phyloP scores from a whole-genome alignment of 169 alveolate species.

The Plasmodium billcollinsi region DNA sequence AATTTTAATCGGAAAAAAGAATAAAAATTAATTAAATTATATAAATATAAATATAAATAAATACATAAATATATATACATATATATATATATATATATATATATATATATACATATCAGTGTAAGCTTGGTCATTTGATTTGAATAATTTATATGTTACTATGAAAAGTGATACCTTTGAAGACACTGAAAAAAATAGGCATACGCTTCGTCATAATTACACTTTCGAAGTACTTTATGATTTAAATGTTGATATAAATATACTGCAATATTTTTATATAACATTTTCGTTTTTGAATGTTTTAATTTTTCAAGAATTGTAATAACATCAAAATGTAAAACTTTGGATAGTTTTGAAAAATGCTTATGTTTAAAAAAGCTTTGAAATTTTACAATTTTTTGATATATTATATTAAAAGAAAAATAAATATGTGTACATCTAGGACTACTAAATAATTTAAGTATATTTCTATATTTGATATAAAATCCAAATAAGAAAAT shows the following conservation, averaged over 20 bases:
- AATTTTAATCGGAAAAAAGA: too few species aligned
- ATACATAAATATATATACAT: too few species aligned
- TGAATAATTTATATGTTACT: not conserved
- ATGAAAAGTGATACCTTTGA: slow-evolving; percentile 29
- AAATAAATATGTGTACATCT: slow-evolving; percentile 33
- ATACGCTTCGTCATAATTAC: slow-evolving; percentile 21
- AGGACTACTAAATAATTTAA: slow-evolving; percentile 53
- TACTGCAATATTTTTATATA: slow-evolving; percentile 22
- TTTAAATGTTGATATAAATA: slow-evolving; percentile 29
- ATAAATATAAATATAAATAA: too few species aligned
- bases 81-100: too few species aligned
- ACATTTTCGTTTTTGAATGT: not conserved
- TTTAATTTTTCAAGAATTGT: slow-evolving; percentile 34
- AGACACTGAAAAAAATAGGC: slow-evolving; percentile 39
- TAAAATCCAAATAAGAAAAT: slow-evolving; percentile 67
- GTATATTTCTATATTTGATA: slow-evolving; percentile 44
- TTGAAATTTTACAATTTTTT: slow-evolving; percentile 47
- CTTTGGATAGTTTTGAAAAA: slow-evolving; percentile 34
- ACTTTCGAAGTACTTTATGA: slow-evolving; percentile 2
- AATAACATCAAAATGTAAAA: slow-evolving; percentile 48
- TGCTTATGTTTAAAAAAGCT: slow-evolving; percentile 11
- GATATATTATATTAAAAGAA: slow-evolving; percentile 45
- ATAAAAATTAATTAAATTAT: too few species aligned
- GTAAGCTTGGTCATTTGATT: too few species aligned
- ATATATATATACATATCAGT: too few species aligned